phyloP scores from a whole-genome alignment of 495 filamentous ascomycete genomes.

The Neurospora sp. region DNA sequence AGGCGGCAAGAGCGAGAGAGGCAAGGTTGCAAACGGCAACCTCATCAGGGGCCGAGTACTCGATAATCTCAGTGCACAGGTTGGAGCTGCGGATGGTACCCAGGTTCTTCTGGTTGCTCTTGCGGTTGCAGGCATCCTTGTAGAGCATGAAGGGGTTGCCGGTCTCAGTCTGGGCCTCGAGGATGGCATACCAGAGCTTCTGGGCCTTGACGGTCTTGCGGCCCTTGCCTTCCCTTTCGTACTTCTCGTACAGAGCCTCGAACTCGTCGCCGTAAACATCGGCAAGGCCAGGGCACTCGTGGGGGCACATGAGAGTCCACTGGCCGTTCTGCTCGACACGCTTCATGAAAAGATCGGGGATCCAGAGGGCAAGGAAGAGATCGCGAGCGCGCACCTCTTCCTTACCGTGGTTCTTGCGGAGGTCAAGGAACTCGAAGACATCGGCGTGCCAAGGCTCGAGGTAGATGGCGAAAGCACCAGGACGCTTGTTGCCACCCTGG shows the following conservation, averaged over 20 bases:
- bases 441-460: conserved; percentile 99
- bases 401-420: conserved; percentile 98
- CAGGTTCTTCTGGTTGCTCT: conserved; percentile 99
- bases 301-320: conserved; percentile 97
- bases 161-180: conserved; percentile 96
- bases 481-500: conserved; percentile 98
- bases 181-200: conserved; percentile 97
- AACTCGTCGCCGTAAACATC: conserved; percentile 98
- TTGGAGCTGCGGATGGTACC: conserved; percentile 97
- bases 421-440: conserved; percentile 92
- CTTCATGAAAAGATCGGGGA: conserved; percentile 99
- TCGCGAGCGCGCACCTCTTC: conserved; percentile 95
- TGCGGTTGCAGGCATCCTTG: conserved; percentile 95
- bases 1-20: conserved; percentile 82
- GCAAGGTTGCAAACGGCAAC: conserved; percentile 98
- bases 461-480: conserved; percentile 97
- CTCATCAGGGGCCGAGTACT: conserved; percentile 95
- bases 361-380: conserved; percentile 96
- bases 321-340: conserved; percentile 90
- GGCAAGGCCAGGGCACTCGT: conserved; percentile 86
- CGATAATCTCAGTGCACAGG: conserved; percentile 95
- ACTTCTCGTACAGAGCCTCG: conserved; percentile 87
- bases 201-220: conserved; percentile 90
- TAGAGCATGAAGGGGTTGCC: conserved; percentile 99
- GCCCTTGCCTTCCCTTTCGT: conserved; percentile 81